Percentiles rank a stretch among this genome's conserved stretches.
These are phyloP conservation scores for Suillus alpinus DNA, from an alignment of 768 basidiomycete genomes.

Conservation along the genomic window DNA sequence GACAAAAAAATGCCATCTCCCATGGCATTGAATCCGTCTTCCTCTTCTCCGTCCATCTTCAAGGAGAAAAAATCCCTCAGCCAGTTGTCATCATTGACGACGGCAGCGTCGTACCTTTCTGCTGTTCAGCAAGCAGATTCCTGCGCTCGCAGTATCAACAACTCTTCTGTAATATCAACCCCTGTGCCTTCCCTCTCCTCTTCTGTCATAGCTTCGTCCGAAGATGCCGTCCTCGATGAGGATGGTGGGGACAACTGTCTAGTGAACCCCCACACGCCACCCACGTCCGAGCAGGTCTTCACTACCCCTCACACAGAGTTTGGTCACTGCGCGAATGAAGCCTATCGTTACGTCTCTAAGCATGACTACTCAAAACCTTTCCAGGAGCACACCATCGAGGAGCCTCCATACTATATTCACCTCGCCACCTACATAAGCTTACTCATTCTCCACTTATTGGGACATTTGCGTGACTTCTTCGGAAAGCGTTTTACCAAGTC, in stretches of 20 bases:
- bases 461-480: slow-evolving; percentile 94
- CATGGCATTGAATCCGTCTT: slow-evolving; percentile 56
- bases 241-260: slow-evolving; percentile 56
- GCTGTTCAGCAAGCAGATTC: slow-evolving; percentile 66
- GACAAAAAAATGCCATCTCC: slow-evolving; percentile 47
- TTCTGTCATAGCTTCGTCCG: slow-evolving; percentile 64
- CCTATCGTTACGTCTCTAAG: slow-evolving; percentile 62
- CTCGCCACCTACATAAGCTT: slow-evolving; percentile 92
- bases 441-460: slow-evolving; percentile 85
- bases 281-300: slow-evolving; percentile 78
- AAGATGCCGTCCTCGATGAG: slow-evolving; percentile 63
- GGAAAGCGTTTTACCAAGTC: slow-evolving; percentile 76
- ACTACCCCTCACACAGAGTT: slow-evolving; percentile 86
- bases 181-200: slow-evolving; percentile 76
- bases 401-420: slow-evolving; percentile 91
- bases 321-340: slow-evolving; percentile 82
- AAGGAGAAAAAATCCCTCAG: slow-evolving; percentile 48
- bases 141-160: slow-evolving; percentile 48
- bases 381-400: slow-evolving; percentile 60
- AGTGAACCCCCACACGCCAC: slow-evolving; percentile 56
- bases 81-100: slow-evolving; percentile 38
- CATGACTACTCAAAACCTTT: slow-evolving; percentile 49
- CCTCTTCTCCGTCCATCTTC: slow-evolving; percentile 57
- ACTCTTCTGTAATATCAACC: slow-evolving; percentile 54
- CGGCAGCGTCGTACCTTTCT: slow-evolving; percentile 58